A percentile compares a stretch with the other conserved stretches of the same genome.
These are phyloP conservation scores for Exophiala sp. DNA, from an alignment of 2,329 filamentous ascomycete species.

Conservation along the genomic window DNA sequence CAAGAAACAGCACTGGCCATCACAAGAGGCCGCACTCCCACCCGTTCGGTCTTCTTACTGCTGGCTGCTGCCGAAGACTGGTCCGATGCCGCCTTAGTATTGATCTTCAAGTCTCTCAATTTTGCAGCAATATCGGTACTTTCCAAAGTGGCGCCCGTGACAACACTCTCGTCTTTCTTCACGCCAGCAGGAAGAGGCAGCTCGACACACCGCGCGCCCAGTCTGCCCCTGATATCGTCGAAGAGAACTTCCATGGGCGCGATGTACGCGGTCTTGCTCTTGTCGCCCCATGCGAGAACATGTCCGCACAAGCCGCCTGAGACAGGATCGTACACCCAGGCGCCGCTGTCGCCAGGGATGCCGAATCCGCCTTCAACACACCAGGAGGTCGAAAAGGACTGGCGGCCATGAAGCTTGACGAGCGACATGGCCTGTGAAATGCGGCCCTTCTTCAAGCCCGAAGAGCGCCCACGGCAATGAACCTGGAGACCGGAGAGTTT, in stretches of 20 bases:
- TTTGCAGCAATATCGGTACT: constrained; percentile 8
- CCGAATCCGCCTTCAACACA: constrained; percentile 48
- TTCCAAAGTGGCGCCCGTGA: neutral
- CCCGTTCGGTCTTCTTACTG: constrained; percentile 12
- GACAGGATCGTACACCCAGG: constrained; percentile 82
- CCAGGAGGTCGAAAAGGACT: constrained; percentile 72
- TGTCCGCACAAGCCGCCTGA: constrained; percentile 83
- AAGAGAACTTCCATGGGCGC: constrained; percentile 91
- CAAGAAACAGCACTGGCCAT: constrained; percentile 22
- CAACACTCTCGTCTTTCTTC: constrained; percentile 9
- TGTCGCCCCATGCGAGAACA: constrained; percentile 80
- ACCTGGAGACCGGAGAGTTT: constrained; percentile 72
- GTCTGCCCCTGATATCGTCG: constrained; percentile 61
- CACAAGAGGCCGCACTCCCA: constrained; percentile 19
- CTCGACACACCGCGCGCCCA: constrained; percentile 23
- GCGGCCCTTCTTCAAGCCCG: constrained; percentile 72
- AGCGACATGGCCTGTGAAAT: constrained; percentile 75
- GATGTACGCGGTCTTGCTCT: constrained; percentile 81
- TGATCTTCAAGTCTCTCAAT: constrained; percentile 11
- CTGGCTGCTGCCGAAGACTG: neutral
- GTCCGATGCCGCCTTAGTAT: neutral
- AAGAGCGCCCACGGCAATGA: constrained; percentile 84
- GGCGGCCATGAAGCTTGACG: constrained; percentile 82
- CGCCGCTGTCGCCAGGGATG: constrained; percentile 85
- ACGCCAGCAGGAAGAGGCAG: constrained; percentile 15